A percentile compares a stretch with the other conserved stretches of the same genome.
Evolutionary conservation across 805 yeast species (phyloP).

Genomic region (Dipodascus albidus): DNA sequence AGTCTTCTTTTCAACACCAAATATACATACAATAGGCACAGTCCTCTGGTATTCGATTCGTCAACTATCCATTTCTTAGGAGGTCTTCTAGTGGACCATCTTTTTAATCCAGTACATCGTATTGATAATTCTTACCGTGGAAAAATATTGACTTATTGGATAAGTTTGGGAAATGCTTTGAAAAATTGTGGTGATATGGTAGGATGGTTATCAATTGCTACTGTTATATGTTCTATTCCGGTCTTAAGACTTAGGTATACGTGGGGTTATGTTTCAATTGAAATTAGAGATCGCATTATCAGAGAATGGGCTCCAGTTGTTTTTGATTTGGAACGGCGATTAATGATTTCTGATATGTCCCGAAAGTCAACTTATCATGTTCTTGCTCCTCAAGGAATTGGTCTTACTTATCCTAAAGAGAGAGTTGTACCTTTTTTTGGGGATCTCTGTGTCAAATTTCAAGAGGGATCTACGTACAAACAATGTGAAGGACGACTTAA

Average conservation of each 20-base stretch:
- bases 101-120: slow-evolving; percentile 34
- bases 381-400: slow-evolving; percentile 81
- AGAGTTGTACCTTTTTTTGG: slow-evolving; percentile 86
- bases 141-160: slow-evolving; percentile 66
- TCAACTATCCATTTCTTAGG: slow-evolving; percentile 73
- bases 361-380: slow-evolving; percentile 56
- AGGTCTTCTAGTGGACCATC: slow-evolving; percentile 53
- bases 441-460: slow-evolving; percentile 51
- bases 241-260: slow-evolving; percentile 59
- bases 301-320: slow-evolving; percentile 91
- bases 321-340: slow-evolving; percentile 73
- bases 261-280: slow-evolving; percentile 62
- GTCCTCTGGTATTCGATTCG: slow-evolving; percentile 71
- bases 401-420: slow-evolving; percentile 60
- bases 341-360: slow-evolving; percentile 44
- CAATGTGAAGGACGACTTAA: slow-evolving; percentile 57
- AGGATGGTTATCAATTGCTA: slow-evolving; percentile 85
- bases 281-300: slow-evolving; percentile 45
- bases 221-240: slow-evolving; percentile 72
- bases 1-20: slow-evolving; percentile 51
- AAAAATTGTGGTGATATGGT: slow-evolving; percentile 86
- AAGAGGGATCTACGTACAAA: slow-evolving; percentile 28
- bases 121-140: slow-evolving; percentile 38
- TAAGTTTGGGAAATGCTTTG: slow-evolving; percentile 64
- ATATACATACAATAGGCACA: slow-evolving; percentile 34